Percentiles rank a stretch among this genome's conserved stretches.
These are phyloP conservation scores for Serendipita sp. DNA, from an alignment of 768 basidiomycete species.

Conservation along the genomic window DNA sequence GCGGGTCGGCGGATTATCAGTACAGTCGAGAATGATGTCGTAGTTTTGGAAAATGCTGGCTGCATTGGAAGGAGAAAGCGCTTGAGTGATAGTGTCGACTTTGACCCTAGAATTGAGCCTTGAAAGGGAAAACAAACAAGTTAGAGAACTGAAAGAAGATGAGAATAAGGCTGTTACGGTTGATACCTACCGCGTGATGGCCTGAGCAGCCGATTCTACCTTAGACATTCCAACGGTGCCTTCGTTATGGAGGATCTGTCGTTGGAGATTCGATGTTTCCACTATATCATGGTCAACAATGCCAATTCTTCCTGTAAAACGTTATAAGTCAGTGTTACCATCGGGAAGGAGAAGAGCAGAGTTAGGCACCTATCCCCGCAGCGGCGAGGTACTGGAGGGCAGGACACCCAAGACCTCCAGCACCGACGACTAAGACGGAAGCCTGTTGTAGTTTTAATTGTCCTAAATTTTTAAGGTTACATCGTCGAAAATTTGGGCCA, in stretches of 20 bases:
- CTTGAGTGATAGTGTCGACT: constrained; percentile 37
- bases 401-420: constrained; percentile 92
- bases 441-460: constrained; percentile 67
- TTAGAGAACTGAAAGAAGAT: neutral
- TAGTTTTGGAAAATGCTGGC: constrained; percentile 42
- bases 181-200: constrained; percentile 41
- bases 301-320: constrained; percentile 50
- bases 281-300: constrained; percentile 81
- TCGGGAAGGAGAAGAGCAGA: neutral
- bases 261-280: constrained; percentile 76
- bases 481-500: neutral
- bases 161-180: neutral
- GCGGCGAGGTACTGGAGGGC: constrained; percentile 87
- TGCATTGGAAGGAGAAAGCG: constrained; percentile 50
- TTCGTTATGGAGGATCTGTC: constrained; percentile 80
- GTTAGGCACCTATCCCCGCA: constrained; percentile 61
- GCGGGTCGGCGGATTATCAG: constrained; percentile 81
- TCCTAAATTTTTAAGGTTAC: constrained; percentile 27
- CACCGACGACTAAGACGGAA: constrained; percentile 76
- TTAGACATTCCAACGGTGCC: constrained; percentile 59
- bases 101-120: constrained; percentile 64
- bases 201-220: constrained; percentile 60
- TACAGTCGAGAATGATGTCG: constrained; percentile 80
- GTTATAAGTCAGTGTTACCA: neutral
- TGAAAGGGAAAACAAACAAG: neutral